Base-by-base conservation (phyloP, 345 rosid genomes). In the Brassica incana region DNA sequence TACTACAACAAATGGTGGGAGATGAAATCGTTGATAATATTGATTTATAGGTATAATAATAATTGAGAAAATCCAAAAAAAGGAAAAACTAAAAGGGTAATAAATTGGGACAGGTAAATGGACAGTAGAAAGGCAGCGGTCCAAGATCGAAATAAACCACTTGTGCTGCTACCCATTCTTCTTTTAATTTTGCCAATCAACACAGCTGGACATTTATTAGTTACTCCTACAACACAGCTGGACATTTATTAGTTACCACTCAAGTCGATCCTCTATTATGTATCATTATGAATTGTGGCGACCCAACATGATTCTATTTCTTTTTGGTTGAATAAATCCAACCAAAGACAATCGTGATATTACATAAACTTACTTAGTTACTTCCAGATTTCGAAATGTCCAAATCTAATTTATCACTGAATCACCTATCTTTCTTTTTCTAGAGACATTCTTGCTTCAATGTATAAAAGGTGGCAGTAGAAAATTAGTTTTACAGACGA, bases 41-140 rank as follows among this genome's bases (percentile, higher is more conserved):
- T 29, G 32, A 29, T 29, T 29, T 3, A 45, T 45, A 45, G 45
- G 8, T 38, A 52, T 16, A 54, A 15, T 6, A 72, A 71, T 15
- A 64, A 18, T 50, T 36, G 18, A 3, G n/a, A 18, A 71, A 71
- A 18, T 54, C 2, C 2, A 10, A 62, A 20, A 60, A 38, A 62
- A 20, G 52, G 14, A 10, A 43, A 43, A 45, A 36, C 48, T 59
- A 33, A 33, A 70, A 58, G 5, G 65, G 78, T 79, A 74, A 68
- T 74, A 74, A 74, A 79, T 74, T 50, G 27, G 65, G 82, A 79
- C 78, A 79, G 82, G 74, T 74, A 74, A 68, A 75, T 61, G 69
- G 69, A 48, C 82, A 74, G 78, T 73, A 67, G 82, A 35, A 73
- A 79, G 74, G 7, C 16, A 73, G 5, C 64, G 40, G 78, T 73